Evolutionary conservation across 306 rosid genomes (phyloP).

Genomic region (Ziziphus jujuba): DNA sequence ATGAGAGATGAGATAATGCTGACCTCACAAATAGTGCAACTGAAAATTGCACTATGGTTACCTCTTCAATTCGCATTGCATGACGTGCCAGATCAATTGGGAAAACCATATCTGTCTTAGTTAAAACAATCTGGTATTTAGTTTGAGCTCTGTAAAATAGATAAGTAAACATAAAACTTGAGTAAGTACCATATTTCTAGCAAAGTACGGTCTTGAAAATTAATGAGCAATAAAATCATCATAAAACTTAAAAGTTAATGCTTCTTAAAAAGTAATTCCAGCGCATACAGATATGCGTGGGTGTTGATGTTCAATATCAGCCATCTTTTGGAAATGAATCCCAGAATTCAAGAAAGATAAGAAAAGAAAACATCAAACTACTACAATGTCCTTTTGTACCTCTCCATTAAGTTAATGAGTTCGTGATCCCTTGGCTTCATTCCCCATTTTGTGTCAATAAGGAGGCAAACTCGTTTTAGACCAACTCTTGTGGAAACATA

Average conservation of each 20-base stretch:
- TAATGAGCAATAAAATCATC: background rate
- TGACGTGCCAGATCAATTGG: slow-evolving; percentile 93
- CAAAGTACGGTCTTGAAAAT: background rate
- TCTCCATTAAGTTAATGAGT: slow-evolving; percentile 87
- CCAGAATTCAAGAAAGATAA: background rate
- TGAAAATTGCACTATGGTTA: slow-evolving; percentile 19
- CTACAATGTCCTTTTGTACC: slow-evolving; percentile 40
- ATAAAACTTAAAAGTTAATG: background rate
- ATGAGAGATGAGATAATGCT: slow-evolving; percentile 1
- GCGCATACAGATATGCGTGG: background rate
- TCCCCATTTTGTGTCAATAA: slow-evolving; percentile 94
- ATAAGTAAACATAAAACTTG: slow-evolving; percentile 20
- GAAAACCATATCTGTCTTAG: slow-evolving; percentile 77
- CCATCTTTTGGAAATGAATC: background rate
- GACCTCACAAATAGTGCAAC: background rate
- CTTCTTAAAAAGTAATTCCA: background rate
- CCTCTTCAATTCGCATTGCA: slow-evolving; percentile 94
- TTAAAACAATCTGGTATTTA: slow-evolving; percentile 82
- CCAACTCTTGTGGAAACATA: slow-evolving; percentile 82
- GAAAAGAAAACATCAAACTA: slow-evolving; percentile 9
- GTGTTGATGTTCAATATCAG: background rate
- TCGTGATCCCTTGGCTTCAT: slow-evolving; percentile 93
- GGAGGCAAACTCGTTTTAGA: slow-evolving; percentile 82
- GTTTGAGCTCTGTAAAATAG: slow-evolving; percentile 70
- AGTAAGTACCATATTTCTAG: slow-evolving; percentile 2